A percentile compares a stretch with the other conserved stretches of the same genome.
Evolutionary conservation across 495 filamentous ascomycete species (phyloP).

Genomic region (Aspergillus steynii): DNA sequence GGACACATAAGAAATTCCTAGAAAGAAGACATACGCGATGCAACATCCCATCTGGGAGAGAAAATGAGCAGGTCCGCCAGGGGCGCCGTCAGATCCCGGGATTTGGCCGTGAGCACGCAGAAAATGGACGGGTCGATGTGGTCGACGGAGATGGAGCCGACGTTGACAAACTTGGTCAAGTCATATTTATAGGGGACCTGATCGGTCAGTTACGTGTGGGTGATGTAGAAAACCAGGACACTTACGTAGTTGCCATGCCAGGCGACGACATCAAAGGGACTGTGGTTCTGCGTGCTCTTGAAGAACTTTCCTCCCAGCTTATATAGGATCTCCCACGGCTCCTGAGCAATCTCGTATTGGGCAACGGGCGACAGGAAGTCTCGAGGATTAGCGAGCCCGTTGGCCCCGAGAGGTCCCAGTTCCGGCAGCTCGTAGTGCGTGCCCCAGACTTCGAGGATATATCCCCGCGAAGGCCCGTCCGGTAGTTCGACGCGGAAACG

Average conservation of each 20-base stretch:
- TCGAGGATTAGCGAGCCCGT: conserved; percentile 50
- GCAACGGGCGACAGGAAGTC: conserved; percentile 50
- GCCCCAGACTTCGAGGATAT: conserved; percentile 53
- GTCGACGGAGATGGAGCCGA: conserved; percentile 51
- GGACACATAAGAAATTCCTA: too few species aligned
- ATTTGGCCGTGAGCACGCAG: conserved; percentile 51
- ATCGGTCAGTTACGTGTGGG: conserved; percentile 9
- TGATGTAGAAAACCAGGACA: not conserved
- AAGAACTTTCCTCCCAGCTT: conserved; percentile 55
- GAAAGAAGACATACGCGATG: conserved; percentile 33
- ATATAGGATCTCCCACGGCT: conserved; percentile 49
- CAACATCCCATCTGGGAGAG: conserved; percentile 51
- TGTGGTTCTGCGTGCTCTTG: conserved; percentile 48
- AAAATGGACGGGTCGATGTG: conserved; percentile 55
- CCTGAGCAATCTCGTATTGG: conserved; percentile 39
- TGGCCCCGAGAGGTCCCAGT: conserved; percentile 50
- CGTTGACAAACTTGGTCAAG: conserved; percentile 52
- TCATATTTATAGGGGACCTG: conserved; percentile 52
- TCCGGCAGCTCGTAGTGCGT: conserved; percentile 50
- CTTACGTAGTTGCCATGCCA: conserved; percentile 54
- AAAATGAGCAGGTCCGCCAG: conserved; percentile 53
- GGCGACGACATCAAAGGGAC: conserved; percentile 53
- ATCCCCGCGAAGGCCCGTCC: conserved; percentile 48
- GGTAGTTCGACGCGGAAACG: conserved; percentile 48
- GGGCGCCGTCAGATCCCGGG: conserved; percentile 40